Base-by-base conservation (phyloP, 495 filamentous ascomycete species). In the Penicillium malachiteum region DNA sequence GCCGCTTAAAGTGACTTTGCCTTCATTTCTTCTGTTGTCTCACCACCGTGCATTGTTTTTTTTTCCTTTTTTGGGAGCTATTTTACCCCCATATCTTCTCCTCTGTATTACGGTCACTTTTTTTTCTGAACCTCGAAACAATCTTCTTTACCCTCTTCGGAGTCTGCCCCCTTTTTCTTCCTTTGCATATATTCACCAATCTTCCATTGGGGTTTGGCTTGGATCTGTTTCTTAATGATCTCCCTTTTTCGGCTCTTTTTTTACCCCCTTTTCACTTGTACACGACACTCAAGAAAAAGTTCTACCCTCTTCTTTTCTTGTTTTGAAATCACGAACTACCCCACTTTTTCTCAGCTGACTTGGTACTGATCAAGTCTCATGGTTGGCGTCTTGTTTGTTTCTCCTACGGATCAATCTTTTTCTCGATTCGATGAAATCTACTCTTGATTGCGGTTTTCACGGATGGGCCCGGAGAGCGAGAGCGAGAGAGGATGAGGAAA, bases 251-350 rank as follows among this genome's bases (percentile, higher is more conserved):
- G 14, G 50, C 38, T 57, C 12, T 11, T 50, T 61, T 61, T 37
- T 37, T 65, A 41, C 58, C 50, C 62, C 63, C 58, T 65, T 68
- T 58, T 73, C 62, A 74, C 21, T 26, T 75, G 70, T 75, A 74
- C 71, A 71, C 71, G 72, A 75, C 69, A 65, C 72, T 70, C 69
- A 71, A 65, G 56, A 60, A 75, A 73, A 76, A 70, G 63, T 70
- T 68, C 21, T 26, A 26, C 21, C 21, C 21, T 65, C 58, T 40
- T 26, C 26, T 38, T 48, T 58, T 60, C 45, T 56, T 51, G 38
- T 60, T 56, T 60, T 54, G 59, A 55, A 50, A 54, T 60, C 57
- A 74, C 67, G 66, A 73, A 67, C 57, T 66, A 14, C 41, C 33
- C 45, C 44, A 1, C 21, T 26, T 37, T 46, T 43, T 31, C 48